phyloP scores from a whole-genome alignment of 1,139 yeast species.

The Yamadazyma dendronema region DNA sequence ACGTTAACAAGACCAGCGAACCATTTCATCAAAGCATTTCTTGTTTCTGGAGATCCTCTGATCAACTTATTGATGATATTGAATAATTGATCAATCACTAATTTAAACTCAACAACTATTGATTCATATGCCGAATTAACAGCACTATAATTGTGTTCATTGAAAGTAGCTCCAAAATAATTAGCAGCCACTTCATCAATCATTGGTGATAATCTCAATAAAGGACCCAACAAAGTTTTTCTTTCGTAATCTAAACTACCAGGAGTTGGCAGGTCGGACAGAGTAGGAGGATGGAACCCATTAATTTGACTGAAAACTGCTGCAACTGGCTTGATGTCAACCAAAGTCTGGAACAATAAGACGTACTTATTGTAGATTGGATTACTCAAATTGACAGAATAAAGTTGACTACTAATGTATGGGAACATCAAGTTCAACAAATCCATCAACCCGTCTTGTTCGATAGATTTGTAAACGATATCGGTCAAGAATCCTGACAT shows the following conservation, averaged over 20 bases:
- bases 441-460: conserved; percentile 65
- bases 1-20: conserved; percentile 70
- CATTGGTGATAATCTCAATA: conserved; percentile 74
- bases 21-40: conserved; percentile 62
- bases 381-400: conserved; percentile 39
- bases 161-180: conserved; percentile 43
- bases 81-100: conserved; percentile 59
- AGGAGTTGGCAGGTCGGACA: conserved; percentile 32
- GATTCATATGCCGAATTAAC: conserved; percentile 51
- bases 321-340: conserved; percentile 63
- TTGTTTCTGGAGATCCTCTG: conserved; percentile 68
- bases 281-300: conserved; percentile 48
- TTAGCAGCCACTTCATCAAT: conserved; percentile 44
- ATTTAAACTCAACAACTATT: conserved; percentile 57
- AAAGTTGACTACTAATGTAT: conserved; percentile 30
- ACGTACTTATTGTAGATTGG: conserved; percentile 51
- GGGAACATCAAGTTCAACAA: conserved; percentile 59
- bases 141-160: conserved; percentile 37
- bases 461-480: conserved; percentile 56
- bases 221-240: conserved; percentile 71
- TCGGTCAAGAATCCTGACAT: conserved; percentile 57
- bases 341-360: conserved; percentile 56
- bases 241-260: conserved; percentile 50
- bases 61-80: conserved; percentile 69
- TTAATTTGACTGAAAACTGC: conserved; percentile 55